Evolutionary conservation across 176 grass and related monocot species (phyloP), one percentile per base, ranked within the genome.

Genomic region (Aegilops longissima): DNA sequence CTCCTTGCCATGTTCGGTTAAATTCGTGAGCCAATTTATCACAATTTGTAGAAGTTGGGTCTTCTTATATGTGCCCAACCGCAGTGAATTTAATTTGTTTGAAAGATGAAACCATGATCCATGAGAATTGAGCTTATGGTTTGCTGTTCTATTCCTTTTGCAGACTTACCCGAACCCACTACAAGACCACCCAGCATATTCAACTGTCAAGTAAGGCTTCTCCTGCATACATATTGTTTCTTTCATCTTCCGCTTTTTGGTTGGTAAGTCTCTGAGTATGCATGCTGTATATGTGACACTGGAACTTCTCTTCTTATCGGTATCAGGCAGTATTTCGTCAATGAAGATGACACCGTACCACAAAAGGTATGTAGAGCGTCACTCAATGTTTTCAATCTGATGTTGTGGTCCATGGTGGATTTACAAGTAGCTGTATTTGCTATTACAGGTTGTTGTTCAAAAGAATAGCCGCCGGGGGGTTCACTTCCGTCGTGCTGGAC

Each of bases 401-500:
- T 82, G 10, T 24, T 39, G 4, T 62, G 0, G 44, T 49, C 8
- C 3, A 70, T 25, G 5, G 47, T 81, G n/a, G 80, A 80, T 80
- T 91, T 68, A 76, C 68, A 44, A 25, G 63, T 4, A 16, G 38
- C 25, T 86, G 12, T 84, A 21, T 79, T 56, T 80, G 9, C 30
- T 56, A 18, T 58, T 62, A 56, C 85, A 99, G 97, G 82, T 94
- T 34, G 94, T 99, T 83, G 85, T 88, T 87, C 92, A 93, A 38
- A 93, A 85, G 70, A 75, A 93, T 61, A 96, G 87, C 13, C 85
- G 85, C 12, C 87, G 97, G 9, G 97, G 97, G 6, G 49, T 94
- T 75, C 97, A 99, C 86, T 99, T 99, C 79, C 92, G 97, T 17
- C 94, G 97, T 74, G 97, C 94, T 75, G 97, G 97, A 42, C 97